Base-by-base conservation (phyloP, 2,329 filamentous ascomycete species). In the Trichoderma sp. region DNA sequence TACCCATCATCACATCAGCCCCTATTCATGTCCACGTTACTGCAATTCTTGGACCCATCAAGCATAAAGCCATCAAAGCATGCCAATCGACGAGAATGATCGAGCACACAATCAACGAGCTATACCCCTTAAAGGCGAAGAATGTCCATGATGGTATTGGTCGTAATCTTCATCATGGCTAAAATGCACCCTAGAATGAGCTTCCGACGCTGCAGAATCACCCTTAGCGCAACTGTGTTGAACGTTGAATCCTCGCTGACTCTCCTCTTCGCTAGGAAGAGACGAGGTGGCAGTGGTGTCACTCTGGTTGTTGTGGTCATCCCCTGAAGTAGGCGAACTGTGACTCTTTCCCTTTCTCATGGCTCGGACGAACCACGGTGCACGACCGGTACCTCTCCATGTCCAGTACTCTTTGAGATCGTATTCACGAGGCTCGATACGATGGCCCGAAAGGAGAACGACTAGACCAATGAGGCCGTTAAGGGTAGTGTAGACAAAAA, bases 321-420 rank as follows among this genome's bases (percentile, higher is more conserved):
- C 61, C 6, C 73, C 28, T 2, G 36, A n/a, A 34, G 57, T 21
- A 51, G 39, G 57, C 1, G 67, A 36, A 24, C 39, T 24, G 5
- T 70, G 58, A 21, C 51, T 64, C 4, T 51, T 56, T 57, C 71
- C 74, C 58, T 70, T 74, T 6, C 76, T 76, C 12, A 81, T 76
- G 3, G 82, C 82, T 6, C 84, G 82, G 51, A 86, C 77, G 71
- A 86, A 83, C 82, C 85, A 86, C 0, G 86, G 85, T 56, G 84
- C 81, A 3, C 81, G 81, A 4, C 86, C 86, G 0, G 80, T 79
- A 3, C 84, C 84, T 73, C 83, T 84, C 85, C 84, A 87, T 1
- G 85, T 84, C 86, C 86, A 88, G 75, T 87, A 87, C 71, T 88
- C 85, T 73, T 88, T 88, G 73, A 85, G 79, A 53, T 87, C 85